Evolutionary conservation across 1,284 basidiomycete species (phyloP).

Genomic region (Athelia sp.): DNA sequence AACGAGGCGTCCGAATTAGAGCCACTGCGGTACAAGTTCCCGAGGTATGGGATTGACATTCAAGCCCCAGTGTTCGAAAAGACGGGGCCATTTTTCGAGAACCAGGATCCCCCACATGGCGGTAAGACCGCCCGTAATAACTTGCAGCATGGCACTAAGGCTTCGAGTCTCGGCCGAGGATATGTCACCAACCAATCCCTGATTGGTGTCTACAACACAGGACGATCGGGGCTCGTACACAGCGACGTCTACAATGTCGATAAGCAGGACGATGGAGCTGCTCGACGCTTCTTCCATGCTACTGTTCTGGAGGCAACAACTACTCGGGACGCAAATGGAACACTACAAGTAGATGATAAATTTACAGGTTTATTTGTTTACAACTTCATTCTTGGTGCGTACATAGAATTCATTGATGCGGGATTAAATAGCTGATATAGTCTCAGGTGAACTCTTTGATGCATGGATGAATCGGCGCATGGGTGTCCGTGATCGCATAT

Average conservation of each 20-base stretch:
- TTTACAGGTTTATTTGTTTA: slow-evolving; percentile 20
- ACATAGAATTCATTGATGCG: no score
- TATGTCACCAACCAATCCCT: slow-evolving; percentile 17
- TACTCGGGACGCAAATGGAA: slow-evolving; percentile 3
- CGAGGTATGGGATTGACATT: slow-evolving; percentile 14
- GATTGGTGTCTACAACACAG: slow-evolving; percentile 10
- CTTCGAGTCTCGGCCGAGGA: slow-evolving; percentile 15
- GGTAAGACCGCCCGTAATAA: slow-evolving; percentile 19
- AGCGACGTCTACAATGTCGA: slow-evolving; percentile 20
- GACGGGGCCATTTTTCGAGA: slow-evolving; percentile 14
- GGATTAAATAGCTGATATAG: no score
- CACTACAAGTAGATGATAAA: slow-evolving; percentile 3
- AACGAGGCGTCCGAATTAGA: slow-evolving; percentile 3
- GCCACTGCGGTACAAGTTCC: slow-evolving; percentile 12
- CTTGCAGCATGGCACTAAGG: slow-evolving; percentile 20
- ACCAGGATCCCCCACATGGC: slow-evolving; percentile 16
- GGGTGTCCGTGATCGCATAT: slow-evolving; percentile 9
- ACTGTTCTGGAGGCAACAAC: slow-evolving; percentile 10
- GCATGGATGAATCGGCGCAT: slow-evolving; percentile 13
- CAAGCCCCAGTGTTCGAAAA: slow-evolving; percentile 10
- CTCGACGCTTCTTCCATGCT: slow-evolving; percentile 16
- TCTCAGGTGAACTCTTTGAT: no score
- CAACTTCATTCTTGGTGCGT: slow-evolving; percentile 17
- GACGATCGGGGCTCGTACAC: slow-evolving; percentile 10
- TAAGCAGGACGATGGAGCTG: slow-evolving; percentile 24